Evolutionary conservation across 495 filamentous ascomycete genomes (phyloP).

Genomic region (Rhypophila decipiens): DNA sequence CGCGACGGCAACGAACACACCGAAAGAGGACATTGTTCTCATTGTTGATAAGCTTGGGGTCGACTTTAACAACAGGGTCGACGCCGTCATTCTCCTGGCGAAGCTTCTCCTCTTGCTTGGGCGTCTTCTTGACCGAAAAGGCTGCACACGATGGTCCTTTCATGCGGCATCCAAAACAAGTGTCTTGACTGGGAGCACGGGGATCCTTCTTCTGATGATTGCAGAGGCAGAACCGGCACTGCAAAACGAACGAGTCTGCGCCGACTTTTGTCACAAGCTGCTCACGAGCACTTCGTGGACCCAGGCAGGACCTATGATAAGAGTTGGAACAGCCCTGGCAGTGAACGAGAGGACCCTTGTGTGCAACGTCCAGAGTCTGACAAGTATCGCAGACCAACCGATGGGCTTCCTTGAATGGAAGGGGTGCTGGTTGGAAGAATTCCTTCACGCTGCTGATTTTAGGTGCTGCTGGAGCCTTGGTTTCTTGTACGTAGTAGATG

Average conservation of each 20-base stretch:
- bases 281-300: constrained; percentile 62
- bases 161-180: constrained; percentile 62
- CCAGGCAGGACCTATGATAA: constrained; percentile 79
- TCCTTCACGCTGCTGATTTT: constrained; percentile 63
- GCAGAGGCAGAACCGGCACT: constrained; percentile 82
- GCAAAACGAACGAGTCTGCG: constrained; percentile 71
- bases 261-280: constrained; percentile 92
- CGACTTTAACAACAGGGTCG: constrained; percentile 65
- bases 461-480: constrained; percentile 35
- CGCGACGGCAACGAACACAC: constrained; percentile 69
- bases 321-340: constrained; percentile 87
- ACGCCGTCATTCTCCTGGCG: constrained; percentile 68
- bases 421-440: constrained; percentile 48
- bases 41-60: constrained; percentile 63
- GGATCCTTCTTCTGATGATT: constrained; percentile 58
- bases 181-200: constrained; percentile 58
- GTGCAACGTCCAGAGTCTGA: constrained; percentile 41
- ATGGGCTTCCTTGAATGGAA: constrained; percentile 63
- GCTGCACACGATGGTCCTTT: constrained; percentile 57
- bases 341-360: constrained; percentile 61
- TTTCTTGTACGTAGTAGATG: constrained; percentile 52
- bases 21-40: constrained; percentile 71
- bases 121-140: constrained; percentile 60
- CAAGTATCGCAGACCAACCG: constrained; percentile 70
- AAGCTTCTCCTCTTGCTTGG: constrained; percentile 75